These are phyloP conservation scores for Pythium periplocum DNA, from an alignment of 352 stramenopile genomes.

Conservation along the genomic window DNA sequence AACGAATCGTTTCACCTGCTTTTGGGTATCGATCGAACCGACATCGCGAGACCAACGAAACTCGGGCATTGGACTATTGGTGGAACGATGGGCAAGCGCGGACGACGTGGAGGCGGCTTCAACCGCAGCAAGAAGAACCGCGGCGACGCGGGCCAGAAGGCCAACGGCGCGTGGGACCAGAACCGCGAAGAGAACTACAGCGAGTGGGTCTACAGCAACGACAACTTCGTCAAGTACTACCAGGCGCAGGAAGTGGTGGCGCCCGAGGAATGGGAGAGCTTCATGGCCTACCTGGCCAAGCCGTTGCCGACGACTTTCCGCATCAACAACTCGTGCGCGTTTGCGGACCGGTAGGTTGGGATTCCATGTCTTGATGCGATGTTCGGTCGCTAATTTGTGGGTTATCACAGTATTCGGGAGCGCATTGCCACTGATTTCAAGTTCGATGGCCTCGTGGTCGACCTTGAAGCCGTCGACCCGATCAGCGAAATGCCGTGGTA, in stretches of 20 bases:
- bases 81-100: conserved; percentile 34
- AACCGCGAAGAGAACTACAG: conserved; percentile 60
- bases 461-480: conserved; percentile 72
- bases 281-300: conserved; percentile 87
- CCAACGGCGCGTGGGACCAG: conserved; percentile 21
- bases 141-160: conserved; percentile 12
- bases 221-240: conserved; percentile 84
- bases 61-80: no score
- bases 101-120: conserved; percentile 23
- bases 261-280: conserved; percentile 84
- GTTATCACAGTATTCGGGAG: conserved; percentile 64
- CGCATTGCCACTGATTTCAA: conserved; percentile 83
- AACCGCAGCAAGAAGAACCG: conserved; percentile 55
- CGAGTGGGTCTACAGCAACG: conserved; percentile 87
- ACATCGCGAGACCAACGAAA: no score
- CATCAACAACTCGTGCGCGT: conserved; percentile 89
- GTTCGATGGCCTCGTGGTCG: conserved; percentile 77
- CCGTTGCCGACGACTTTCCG: conserved; percentile 91
- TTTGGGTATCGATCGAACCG: no score
- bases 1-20: no score
- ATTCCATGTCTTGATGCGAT: background rate
- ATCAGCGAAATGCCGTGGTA: conserved; percentile 90
- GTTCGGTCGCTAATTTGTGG: background rate
- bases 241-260: conserved; percentile 80
- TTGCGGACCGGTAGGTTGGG: conserved; percentile 63